These are phyloP conservation scores for Phialocephala subalpina DNA, from an alignment of 2,329 filamentous ascomycete genomes.

Conservation along the genomic window DNA sequence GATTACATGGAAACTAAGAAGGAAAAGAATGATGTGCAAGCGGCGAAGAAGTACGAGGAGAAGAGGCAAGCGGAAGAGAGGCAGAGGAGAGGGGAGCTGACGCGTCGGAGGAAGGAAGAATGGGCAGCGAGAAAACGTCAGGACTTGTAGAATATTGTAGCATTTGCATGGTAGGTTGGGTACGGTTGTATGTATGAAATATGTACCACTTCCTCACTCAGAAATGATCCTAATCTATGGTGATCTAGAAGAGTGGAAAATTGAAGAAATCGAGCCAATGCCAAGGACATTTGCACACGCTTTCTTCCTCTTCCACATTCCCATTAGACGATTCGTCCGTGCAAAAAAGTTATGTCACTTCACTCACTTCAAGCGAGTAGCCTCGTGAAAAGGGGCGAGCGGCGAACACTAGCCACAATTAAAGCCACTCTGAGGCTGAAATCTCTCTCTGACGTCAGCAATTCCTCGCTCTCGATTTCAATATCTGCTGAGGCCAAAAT, in stretches of 20 bases:
- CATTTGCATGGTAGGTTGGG: slow-evolving; percentile 7
- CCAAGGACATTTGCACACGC: no score
- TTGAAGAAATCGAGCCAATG: no score
- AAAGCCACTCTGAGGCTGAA: not conserved
- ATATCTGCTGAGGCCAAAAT: not conserved
- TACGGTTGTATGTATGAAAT: slow-evolving; percentile 1
- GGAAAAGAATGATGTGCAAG: slow-evolving; percentile 26
- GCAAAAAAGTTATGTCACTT: no score
- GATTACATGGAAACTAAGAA: slow-evolving; percentile 39
- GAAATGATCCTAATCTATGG: no score
- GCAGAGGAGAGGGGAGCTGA: slow-evolving; percentile 21
- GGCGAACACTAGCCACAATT: not conserved
- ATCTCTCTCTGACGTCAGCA: no score
- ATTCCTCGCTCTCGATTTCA: not conserved
- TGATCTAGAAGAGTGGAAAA: no score
- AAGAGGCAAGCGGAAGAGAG: slow-evolving; percentile 32
- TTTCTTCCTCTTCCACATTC: no score
- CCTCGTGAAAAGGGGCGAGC: not conserved
- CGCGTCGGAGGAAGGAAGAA: slow-evolving; percentile 20
- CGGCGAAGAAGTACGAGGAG: slow-evolving; percentile 33
- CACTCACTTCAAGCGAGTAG: no score
- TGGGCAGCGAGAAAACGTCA: slow-evolving; percentile 11
- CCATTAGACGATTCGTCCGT: no score
- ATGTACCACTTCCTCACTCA: slow-evolving; percentile 9
- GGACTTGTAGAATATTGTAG: slow-evolving; percentile 18